Evolutionary conservation across 495 filamentous ascomycete species (phyloP).

Genomic region (Geoglossum glabrum): DNA sequence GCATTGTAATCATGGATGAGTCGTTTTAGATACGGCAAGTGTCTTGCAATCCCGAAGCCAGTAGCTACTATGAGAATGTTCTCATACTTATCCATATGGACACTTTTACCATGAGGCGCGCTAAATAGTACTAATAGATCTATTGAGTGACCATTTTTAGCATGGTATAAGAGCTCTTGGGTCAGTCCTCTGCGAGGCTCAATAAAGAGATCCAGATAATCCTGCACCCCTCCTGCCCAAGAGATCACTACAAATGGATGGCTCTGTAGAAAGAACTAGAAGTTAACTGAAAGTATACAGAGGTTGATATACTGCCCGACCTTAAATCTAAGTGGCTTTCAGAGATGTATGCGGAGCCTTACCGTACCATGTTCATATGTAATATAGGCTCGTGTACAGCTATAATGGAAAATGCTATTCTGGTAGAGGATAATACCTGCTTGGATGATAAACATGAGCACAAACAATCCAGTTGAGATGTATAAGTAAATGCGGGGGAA

Average conservation of each 20-base stretch:
- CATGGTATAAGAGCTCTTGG: slow-evolving; percentile 9
- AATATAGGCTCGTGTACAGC: slow-evolving; percentile 10
- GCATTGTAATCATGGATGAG: slow-evolving; percentile 17
- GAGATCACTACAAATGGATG: slow-evolving; percentile 8
- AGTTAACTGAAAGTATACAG: slow-evolving; percentile 12
- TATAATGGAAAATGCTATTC: slow-evolving; percentile 7
- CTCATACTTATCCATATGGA: slow-evolving; percentile 13
- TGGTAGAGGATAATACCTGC: slow-evolving; percentile 8
- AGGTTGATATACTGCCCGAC: slow-evolving; percentile 14
- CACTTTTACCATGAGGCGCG: slow-evolving; percentile 14
- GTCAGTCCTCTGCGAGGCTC: slow-evolving; percentile 12
- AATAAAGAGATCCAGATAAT: slow-evolving; percentile 5
- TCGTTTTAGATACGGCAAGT: slow-evolving; percentile 17
- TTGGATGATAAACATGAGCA: slow-evolving; percentile 7
- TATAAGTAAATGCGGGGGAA: slow-evolving; percentile 10
- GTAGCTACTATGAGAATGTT: slow-evolving; percentile 16
- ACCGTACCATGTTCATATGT: slow-evolving; percentile 8
- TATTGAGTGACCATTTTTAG: neutral
- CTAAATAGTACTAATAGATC: too few species aligned
- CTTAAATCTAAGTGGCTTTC: slow-evolving; percentile 8
- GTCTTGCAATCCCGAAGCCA: slow-evolving; percentile 12
- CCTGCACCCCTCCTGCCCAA: slow-evolving; percentile 4
- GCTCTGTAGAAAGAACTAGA: slow-evolving; percentile 9
- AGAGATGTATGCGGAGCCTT: slow-evolving; percentile 8
- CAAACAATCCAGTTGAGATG: slow-evolving; percentile 6